These are phyloP conservation scores for Chaetomium globosum DNA, from an alignment of 2,329 filamentous ascomycete genomes.

Conservation along the genomic window DNA sequence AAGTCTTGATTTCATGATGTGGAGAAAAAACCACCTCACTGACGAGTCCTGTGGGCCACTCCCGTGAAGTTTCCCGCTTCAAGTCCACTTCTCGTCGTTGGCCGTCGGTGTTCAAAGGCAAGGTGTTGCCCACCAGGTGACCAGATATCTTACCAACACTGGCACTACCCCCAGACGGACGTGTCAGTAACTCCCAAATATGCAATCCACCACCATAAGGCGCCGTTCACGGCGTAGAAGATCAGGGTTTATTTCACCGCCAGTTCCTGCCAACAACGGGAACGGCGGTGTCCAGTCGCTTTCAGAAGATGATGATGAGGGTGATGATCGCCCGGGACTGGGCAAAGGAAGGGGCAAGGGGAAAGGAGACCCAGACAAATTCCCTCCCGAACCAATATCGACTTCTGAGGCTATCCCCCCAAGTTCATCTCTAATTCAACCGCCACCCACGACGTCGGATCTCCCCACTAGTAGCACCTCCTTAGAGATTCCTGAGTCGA, in stretches of 20 bases:
- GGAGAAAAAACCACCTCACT: background rate
- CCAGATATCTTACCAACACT: background rate
- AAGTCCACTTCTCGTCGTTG: background rate
- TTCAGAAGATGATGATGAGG: background rate
- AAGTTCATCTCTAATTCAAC: background rate
- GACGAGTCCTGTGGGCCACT: background rate
- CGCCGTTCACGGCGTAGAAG: background rate
- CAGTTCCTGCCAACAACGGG: background rate
- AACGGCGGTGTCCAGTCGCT: background rate
- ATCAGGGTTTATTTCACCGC: background rate
- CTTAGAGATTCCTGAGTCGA: background rate
- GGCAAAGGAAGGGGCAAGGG: conserved; percentile 17
- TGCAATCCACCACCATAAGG: background rate
- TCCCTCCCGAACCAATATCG: background rate
- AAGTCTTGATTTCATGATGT: background rate
- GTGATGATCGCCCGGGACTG: background rate
- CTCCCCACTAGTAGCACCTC: background rate
- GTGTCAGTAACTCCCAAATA: background rate
- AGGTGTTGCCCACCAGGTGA: background rate
- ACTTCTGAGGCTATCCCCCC: background rate
- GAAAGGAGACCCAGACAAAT: background rate
- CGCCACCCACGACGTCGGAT: background rate
- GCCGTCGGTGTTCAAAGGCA: background rate
- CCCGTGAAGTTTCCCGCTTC: background rate
- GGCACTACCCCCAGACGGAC: background rate